Evolutionary conservation across 805 yeast species (phyloP), one percentile per base, ranked within the genome.

Genomic region (Candida dendrica): DNA sequence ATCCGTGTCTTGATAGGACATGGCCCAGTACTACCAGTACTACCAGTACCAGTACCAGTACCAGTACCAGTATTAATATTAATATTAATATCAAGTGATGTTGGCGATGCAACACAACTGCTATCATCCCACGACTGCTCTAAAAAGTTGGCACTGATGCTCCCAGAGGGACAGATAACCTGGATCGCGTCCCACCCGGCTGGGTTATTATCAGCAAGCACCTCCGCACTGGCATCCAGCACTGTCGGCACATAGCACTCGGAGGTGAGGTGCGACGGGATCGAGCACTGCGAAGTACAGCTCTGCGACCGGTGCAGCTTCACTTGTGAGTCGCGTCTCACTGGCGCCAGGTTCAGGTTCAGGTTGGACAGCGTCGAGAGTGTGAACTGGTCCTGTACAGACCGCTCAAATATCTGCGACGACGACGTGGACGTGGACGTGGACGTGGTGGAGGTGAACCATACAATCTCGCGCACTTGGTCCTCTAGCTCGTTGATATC

Each of bases 391-490:
- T 47, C 50, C 19, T 46, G 51, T 3, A 49, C 51, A 1, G 49
- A 47, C 39, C 53, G 46, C 22, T 49, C 53, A 36, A 49, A 49
- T 10, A 49, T 49, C 16, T 38, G 35, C 6, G 49, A 43, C 0
- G 51, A 42, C 5, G 34, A 4, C 2, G 43, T 30, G 1, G 49
- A 35, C 14, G 38, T 26, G 10, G 37, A 39, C 19, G 38, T 37
- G 16, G 42, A 39, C 6, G 36, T 24, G 16, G 32, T 32, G 4
- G 14, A 18, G n/a, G n/a, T n/a, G n/a, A n/a, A n/a, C n/a, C n/a
- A 39, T 2, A 22, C 36, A 8, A 42, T 42, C 8, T 38, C 44
- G 24, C 30, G 34, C 17, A 42, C 31, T 35, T 38, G 39, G 15
- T 42, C 44, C 11, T 38, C 36, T 29, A 10, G 8, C 26, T 42